phyloP scores from a whole-genome alignment of 345 rosid genomes.

The Pseudoturritis turrita region DNA sequence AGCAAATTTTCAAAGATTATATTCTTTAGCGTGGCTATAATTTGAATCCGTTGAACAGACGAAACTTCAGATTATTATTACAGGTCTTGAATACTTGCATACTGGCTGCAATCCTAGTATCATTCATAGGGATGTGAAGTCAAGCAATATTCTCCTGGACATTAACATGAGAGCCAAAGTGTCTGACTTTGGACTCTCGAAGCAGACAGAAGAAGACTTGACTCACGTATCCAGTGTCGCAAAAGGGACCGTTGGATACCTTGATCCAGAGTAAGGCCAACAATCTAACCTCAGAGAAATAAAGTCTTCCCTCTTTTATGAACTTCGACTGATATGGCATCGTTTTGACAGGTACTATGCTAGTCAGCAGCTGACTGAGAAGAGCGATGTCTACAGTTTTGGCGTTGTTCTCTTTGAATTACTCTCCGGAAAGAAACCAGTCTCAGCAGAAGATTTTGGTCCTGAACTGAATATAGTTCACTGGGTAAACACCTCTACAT shows the following conservation, averaged over 20 bases:
- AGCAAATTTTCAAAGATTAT: neutral
- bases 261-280: conserved; percentile 85
- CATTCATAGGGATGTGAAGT: conserved; percentile 93
- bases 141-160: conserved; percentile 92
- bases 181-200: conserved; percentile 96
- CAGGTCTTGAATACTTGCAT: conserved; percentile 98
- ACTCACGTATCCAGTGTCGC: conserved; percentile 93
- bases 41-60: conserved; percentile 29
- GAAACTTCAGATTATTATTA: conserved; percentile 35
- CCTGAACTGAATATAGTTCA: conserved; percentile 83
- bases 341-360: conserved; percentile 68
- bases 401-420: conserved; percentile 96
- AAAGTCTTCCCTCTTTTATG: neutral
- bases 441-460: conserved; percentile 81
- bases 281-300: neutral
- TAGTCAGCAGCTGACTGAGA: conserved; percentile 84
- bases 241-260: conserved; percentile 90
- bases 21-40: neutral
- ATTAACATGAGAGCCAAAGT: conserved; percentile 93
- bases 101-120: conserved; percentile 93
- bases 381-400: conserved; percentile 96
- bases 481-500: conserved; percentile 53
- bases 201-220: conserved; percentile 88
- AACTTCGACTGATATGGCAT: neutral
- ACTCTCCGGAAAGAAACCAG: conserved; percentile 86